Evolutionary conservation across 2,329 filamentous ascomycete species (phyloP), one percentile per base, ranked within the genome.

Genomic region (Monilinia fructicola): DNA sequence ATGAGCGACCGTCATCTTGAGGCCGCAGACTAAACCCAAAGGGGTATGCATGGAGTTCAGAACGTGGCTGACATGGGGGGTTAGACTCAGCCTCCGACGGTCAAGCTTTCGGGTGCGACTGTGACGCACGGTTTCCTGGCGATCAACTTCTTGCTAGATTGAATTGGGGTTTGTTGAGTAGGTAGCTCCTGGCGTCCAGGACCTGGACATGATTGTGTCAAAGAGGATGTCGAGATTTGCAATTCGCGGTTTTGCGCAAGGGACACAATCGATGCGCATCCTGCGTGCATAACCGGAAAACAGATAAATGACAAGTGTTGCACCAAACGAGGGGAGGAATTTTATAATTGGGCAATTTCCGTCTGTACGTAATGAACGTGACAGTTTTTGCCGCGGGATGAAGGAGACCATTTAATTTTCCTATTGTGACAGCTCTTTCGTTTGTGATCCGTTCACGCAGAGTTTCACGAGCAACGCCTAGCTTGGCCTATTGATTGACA

Each of bases 81-180:
- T 21, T 42, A 63, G n/a, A 18, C 60, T 31, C 60, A 63, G 60
- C 60, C 35, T 31, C 46, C 35, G 58, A 50, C 50, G 58, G 50
- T 50, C 50, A 52, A 50, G 46, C 58, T 50, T 60, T 50, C 14
- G 38, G 23, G 6, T 28, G 28, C 26, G 16, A 16, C 18, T 28
- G n/a, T 35, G 23, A 60, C 23, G 5, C 44, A 60, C 21, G 21
- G 21, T 4, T 26, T 26, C 11, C 53, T 40, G 44, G 35, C 26
- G 58, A 61, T 50, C 44, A 52, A 61, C 31, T 21, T 18, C n/a
- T 5, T 38, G 58, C 58, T 61, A 61, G 18, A 6, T 50, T 28
- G 5, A 23, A 61, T 26, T 61, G 28, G 58, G 58, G 21, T 23
- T 28, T 6, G 44, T 55, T 23, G 53, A 40, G 53, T 40, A n/a